Evolutionary conservation across 306 rosid genomes (phyloP), one percentile per base, ranked within the genome.

Genomic region (Inga laurina): DNA sequence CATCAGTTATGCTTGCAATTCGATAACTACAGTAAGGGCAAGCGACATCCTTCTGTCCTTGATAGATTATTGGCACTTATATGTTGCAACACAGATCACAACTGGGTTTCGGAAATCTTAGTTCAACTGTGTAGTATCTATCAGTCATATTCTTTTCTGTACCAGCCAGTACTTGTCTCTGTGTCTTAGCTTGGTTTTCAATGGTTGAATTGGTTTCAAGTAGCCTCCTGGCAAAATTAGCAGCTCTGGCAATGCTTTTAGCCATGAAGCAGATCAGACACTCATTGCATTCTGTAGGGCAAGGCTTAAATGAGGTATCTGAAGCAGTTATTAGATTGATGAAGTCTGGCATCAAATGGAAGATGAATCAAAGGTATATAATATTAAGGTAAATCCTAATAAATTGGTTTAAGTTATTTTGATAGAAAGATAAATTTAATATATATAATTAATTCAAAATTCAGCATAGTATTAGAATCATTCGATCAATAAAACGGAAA

Each of bases 51-150:
- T 90, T 95, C 87, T 27, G 30, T 27, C 30, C 30, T 27, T 27
- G 30, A 27, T 27, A 95, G 73, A 39, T 39, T 39, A 95, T 93
- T 16, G 97, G 98, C 80, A 91, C 92, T 59, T 93, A 92, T 18
- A 97, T 93, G 30, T 39, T 39, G 95, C 93, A 11, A 97, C 98
- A 75, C 98, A 95, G 76, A 79, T 75, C 74, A 95, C 97, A 86
- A 95, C 93, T 48, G 98, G 98, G 84, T 95, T 95, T 74, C 97
- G 85, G 65, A 93, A 95, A 83, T 93, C 98, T 57, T 95, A 95
- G 85, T 92, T 93, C 88, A 93, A 90, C 83, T 88, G 76, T 27
- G 89, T 72, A 51, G 86, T 83, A 85, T 39, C 8, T 39, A 39
- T 93, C 97, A 9, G 91, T 90, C 97, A 92, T 88, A 83, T 89